Evolutionary conservation across 805 yeast species (phyloP).

Genomic region (Suhomyces sp.): DNA sequence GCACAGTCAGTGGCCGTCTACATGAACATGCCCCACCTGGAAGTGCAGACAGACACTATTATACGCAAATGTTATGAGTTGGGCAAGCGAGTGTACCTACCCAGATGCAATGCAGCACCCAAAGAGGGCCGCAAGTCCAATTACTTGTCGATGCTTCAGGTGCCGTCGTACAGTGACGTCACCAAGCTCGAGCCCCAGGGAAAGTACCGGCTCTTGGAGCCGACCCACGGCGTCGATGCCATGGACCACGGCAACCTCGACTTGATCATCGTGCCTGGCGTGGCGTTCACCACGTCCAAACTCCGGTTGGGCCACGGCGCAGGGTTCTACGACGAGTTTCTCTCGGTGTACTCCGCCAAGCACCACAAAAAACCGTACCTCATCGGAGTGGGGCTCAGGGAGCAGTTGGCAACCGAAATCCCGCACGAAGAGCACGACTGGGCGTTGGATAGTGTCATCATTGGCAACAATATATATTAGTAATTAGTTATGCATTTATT

Average conservation of each 20-base stretch:
- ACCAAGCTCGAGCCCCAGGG: slow-evolving; percentile 60
- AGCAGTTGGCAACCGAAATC: slow-evolving; percentile 53
- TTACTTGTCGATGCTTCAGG: slow-evolving; percentile 55
- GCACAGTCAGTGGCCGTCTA: slow-evolving; percentile 61
- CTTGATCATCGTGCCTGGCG: slow-evolving; percentile 77
- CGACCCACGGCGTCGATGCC: slow-evolving; percentile 37
- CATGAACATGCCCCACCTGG: slow-evolving; percentile 73
- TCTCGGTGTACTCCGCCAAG: slow-evolving; percentile 17
- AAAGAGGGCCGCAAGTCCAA: slow-evolving; percentile 29
- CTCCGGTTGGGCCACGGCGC: slow-evolving; percentile 86
- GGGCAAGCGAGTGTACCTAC: slow-evolving; percentile 55
- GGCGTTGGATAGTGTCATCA: slow-evolving; percentile 51
- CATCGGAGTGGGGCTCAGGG: slow-evolving; percentile 63
- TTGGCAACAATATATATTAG: slow-evolving; percentile 25
- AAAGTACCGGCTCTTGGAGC: slow-evolving; percentile 65
- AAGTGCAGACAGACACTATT: slow-evolving; percentile 58
- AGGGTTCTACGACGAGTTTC: slow-evolving; percentile 80
- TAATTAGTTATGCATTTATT: no score
- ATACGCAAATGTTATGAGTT: slow-evolving; percentile 50
- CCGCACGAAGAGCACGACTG: slow-evolving; percentile 68
- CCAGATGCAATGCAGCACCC: slow-evolving; percentile 43
- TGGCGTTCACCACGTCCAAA: slow-evolving; percentile 60
- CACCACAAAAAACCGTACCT: slow-evolving; percentile 36
- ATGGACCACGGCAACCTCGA: slow-evolving; percentile 47
- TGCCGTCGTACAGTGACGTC: slow-evolving; percentile 44